Conservation (phyloP, 2,329 filamentous ascomycete species). For the Biscogniauxia marginata region DNA sequence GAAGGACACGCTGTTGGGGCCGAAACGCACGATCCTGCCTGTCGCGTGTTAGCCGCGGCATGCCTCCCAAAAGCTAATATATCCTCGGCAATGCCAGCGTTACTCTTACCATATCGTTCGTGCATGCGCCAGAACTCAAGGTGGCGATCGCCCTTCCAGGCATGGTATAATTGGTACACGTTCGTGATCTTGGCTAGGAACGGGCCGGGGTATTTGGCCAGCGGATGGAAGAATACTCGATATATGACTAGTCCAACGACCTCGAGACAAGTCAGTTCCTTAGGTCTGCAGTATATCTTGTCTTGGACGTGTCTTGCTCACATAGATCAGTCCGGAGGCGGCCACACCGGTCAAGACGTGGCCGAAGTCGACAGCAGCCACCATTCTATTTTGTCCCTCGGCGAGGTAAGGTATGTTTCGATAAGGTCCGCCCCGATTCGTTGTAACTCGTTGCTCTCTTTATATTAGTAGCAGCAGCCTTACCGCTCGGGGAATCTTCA, state of each 20-base stretch:
- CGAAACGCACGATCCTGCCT: constrained; percentile 71
- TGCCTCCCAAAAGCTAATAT: not conserved
- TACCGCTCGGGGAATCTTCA: too few relatives aligned
- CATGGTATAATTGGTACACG: constrained; percentile 68
- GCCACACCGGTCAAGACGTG: constrained; percentile 1
- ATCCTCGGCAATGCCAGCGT: not conserved
- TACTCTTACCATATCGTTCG: constrained; percentile 61
- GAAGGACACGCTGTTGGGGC: constrained; percentile 74
- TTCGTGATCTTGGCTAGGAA: constrained; percentile 63
- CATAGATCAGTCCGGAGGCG: constrained; percentile 12
- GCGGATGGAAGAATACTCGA: constrained; percentile 61
- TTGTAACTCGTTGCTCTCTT: too few relatives aligned
- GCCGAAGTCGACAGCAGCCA: not conserved
- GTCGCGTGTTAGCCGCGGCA: constrained; percentile 8
- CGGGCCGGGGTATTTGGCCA: constrained; percentile 65
- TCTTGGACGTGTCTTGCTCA: constrained; percentile 4
- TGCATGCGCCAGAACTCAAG: constrained; percentile 71
- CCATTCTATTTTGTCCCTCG: too few relatives aligned
- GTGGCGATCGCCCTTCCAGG: constrained; percentile 72
- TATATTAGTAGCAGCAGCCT: too few relatives aligned
- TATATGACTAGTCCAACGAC: constrained; percentile 46
- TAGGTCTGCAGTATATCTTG: not conserved
- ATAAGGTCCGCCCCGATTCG: too few relatives aligned
- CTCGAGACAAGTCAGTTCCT: constrained; percentile 14
- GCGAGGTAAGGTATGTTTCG: too few relatives aligned